Base-by-base conservation (phyloP, 768 basidiomycete genomes). In the Chlorophyllum brunneum region DNA sequence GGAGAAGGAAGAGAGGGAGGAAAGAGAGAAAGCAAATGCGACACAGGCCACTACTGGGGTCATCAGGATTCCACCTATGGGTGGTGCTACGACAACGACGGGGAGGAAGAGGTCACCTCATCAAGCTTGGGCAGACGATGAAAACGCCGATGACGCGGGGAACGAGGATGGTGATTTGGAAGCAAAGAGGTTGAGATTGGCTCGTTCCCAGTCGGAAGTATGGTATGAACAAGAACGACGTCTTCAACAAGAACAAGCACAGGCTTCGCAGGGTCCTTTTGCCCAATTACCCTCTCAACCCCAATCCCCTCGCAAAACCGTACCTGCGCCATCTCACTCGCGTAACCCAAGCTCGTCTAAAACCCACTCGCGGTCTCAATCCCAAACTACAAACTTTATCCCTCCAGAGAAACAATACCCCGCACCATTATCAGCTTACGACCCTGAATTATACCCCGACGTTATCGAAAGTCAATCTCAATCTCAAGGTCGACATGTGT, bases 401-500 rank as follows among this genome's bases (percentile, higher is more conserved):
- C 54, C 65, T 7, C 64, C 66, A 8, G 50, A 45, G 34, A 67
- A 68, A 54, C 71, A 72, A 55, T 72, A 68, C 56, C 70, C 71
- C 23, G 70, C 69, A 0, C 70, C 69, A 1, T 42, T 70, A 9
- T 63, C 66, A 11, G 54, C 65, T 4, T 73, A 74, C 40, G 63
- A 72, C 31, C 71, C 70, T 0, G 41, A 57, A 11, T 11, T 70
- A 6, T 72, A 72, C 64, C 71, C 71, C 0, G 67, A 73, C 11
- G 59, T 66, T 4, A 71, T 70, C 24, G 58, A 59, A 39, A 63
- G 36, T 58, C 54, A 59, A 34, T 43, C 50, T 1, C 58, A 48
- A 24, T 36, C 47, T 27, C 40, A 40, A 27, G 24, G 37, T 20
- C 11, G 56, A 38, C 3, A 58, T 42, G 0, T 44, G 34, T 2